Evolutionary conservation across 345 rosid species (phyloP).

Genomic region (Ricinus communis): DNA sequence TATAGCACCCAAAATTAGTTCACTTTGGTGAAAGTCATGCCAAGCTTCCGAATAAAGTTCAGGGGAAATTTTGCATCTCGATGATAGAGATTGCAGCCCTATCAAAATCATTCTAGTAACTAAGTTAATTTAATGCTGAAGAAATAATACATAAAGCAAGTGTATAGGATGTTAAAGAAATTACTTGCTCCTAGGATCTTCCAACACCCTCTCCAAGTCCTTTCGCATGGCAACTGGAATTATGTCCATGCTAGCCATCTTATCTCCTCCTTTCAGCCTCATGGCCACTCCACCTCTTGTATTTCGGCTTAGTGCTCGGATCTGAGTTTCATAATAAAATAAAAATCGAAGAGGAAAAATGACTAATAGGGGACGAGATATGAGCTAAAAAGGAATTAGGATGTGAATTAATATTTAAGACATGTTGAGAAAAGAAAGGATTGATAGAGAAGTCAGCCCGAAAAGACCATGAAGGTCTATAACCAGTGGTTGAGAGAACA

Average conservation of each 20-base stretch:
- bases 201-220: conserved; percentile 46
- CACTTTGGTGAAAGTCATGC: too few species aligned
- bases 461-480: neutral
- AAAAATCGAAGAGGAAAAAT: neutral
- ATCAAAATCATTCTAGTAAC: neutral
- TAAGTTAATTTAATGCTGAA: neutral
- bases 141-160: neutral
- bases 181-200: conserved; percentile 50
- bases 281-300: conserved; percentile 87
- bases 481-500: neutral
- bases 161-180: neutral
- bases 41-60: too few species aligned
- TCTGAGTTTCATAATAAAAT: conserved; percentile 38
- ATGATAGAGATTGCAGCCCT: neutral
- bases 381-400: neutral
- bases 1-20: too few species aligned
- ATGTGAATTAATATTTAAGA: neutral
- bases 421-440: neutral
- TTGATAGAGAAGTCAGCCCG: neutral
- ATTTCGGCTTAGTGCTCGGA: conserved; percentile 80
- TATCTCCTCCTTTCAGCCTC: conserved; percentile 74
- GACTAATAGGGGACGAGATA: neutral
- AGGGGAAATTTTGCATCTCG: too few species aligned
- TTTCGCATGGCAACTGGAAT: conserved; percentile 60
- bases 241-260: conserved; percentile 92